Evolutionary conservation across 2,329 filamentous ascomycete species (phyloP), one percentile per base, ranked within the genome.

Genomic region (Arthrobotrys entomopaga): DNA sequence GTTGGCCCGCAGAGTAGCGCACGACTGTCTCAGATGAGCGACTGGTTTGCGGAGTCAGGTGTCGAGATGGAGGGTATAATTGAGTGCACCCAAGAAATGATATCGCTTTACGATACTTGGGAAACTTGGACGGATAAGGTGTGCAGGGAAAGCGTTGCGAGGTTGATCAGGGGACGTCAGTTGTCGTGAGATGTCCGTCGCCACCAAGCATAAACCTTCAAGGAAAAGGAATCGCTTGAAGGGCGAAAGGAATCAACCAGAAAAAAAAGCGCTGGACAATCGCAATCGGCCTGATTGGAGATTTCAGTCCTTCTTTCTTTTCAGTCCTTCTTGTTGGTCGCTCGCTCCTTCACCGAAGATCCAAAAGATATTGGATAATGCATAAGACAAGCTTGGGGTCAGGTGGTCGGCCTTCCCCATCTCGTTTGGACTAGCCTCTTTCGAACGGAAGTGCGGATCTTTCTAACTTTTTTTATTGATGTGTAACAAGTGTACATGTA

Each of bases 41-140:
- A 87, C 46, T 97, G 93, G 90, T 84, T 97, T 66, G 91, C 93
- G 0, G 92, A 96, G 80, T 95, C 91, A 79, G 90, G 88, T 66
- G 87, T 97, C 49, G 91, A 96, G 78, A 90, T 97, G 79, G 88
- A 91, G 77, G 90, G 89, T 34, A 89, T 96, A 81, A 90, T 96
- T 58, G 92, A 97, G 81, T 92, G 91, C 79, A 94, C 91, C 0
- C 93, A 97, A 82, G 93, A 97, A 82, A 86, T 97, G 76, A 91
- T 97, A 61, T 93, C 91, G 2, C 87, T 97, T 76, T 97, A 97
- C 80, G 91, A 96, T 79, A 82, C 87, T 0, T 90, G 88, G 88
- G 88, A 90, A 77, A 83, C 84, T 71, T 90, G 88, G 79, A 87
- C 83, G 64, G 88, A 90, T 79, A 88, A 89, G 80, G 83, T 83